Evolutionary conservation across 1,284 basidiomycete species (phyloP), one percentile per base, ranked within the genome.

Genomic region (Malassezia restricta): DNA sequence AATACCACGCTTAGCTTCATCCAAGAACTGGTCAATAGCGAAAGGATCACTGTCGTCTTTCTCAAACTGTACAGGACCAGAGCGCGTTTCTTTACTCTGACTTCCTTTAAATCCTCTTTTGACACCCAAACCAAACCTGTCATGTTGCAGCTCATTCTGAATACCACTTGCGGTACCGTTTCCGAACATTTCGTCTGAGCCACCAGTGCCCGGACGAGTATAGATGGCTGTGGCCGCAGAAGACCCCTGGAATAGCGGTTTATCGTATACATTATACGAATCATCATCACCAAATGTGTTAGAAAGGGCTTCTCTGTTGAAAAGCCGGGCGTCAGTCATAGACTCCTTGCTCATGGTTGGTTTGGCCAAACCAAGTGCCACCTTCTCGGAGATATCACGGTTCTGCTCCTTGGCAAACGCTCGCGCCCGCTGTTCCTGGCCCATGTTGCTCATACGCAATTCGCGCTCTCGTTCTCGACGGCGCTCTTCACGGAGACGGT

Each of bases 381-480:
- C 85, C 78, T 99, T 98, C 76, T 99, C 94, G 0, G 92, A 96
- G 44, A 99, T 95, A 71, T 98, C 94, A 65, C 94, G 86, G 74
- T 98, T 95, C 77, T 90, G 90, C 71, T 57, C 53, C 24, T 50
- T 82, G 24, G 91, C 88, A 50, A 98, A 79, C 79, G 88, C 83
- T 77, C 94, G 94, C 24, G 94, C 90, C 6, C 94, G 82, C 73
- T 89, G 86, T 76, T 98, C 94, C 32, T 84, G 83, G 33, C 94
- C 94, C 94, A 99, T 99, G 71, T 96, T 96, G 75, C 82, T 90
- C 90, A 98, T 94, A 54, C 94, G 81, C 83, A 98, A 82, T 76
- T 99, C 92, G 47, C 92, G 83, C 77, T 98, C 91, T 32, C 91
- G 82, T 73, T 98, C 88, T 53, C 84, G 81, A 66, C 87, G 80